Percentiles rank a stretch among this genome's conserved stretches.
phyloP scores from a whole-genome alignment of 306 rosid genomes.

The Casuarina equisetifolia region DNA sequence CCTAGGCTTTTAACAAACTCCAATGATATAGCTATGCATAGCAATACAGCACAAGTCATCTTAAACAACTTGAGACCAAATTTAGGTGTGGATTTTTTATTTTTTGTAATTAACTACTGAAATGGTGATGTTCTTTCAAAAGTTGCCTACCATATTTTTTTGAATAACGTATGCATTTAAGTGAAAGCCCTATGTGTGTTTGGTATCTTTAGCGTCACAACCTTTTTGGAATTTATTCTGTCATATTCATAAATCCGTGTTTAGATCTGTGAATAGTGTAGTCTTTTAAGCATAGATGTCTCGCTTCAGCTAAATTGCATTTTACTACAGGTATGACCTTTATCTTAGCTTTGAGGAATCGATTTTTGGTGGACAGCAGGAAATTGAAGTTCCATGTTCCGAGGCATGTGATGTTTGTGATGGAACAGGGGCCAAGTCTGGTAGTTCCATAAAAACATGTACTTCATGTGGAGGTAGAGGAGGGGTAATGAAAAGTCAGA shows the following conservation, averaged over 20 bases:
- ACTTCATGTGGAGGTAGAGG: slow-evolving; percentile 84
- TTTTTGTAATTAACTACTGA: background rate
- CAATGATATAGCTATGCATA: background rate
- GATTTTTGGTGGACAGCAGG: slow-evolving; percentile 69
- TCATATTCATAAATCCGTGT: background rate
- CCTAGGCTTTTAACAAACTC: background rate
- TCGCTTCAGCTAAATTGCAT: background rate
- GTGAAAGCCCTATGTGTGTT: background rate
- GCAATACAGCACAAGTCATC: background rate
- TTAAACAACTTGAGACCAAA: background rate
- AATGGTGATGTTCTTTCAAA: background rate
- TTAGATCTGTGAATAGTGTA: background rate
- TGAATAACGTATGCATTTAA: background rate
- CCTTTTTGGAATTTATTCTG: background rate
- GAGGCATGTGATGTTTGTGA: slow-evolving; percentile 69
- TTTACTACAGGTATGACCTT: slow-evolving; percentile 63
- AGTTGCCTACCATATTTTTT: background rate
- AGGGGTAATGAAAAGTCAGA: slow-evolving; percentile 72
- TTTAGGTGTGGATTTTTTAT: background rate
- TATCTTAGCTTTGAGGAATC: slow-evolving; percentile 87
- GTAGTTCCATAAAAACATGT: slow-evolving; percentile 60
- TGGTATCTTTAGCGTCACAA: background rate
- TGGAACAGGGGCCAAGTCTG: slow-evolving; percentile 89
- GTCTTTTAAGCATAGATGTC: background rate
- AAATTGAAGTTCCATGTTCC: slow-evolving; percentile 66